Evolutionary conservation across 176 grass and related monocot species (phyloP), one percentile per base, ranked within the genome.

Genomic region (Oryza glaberrima): DNA sequence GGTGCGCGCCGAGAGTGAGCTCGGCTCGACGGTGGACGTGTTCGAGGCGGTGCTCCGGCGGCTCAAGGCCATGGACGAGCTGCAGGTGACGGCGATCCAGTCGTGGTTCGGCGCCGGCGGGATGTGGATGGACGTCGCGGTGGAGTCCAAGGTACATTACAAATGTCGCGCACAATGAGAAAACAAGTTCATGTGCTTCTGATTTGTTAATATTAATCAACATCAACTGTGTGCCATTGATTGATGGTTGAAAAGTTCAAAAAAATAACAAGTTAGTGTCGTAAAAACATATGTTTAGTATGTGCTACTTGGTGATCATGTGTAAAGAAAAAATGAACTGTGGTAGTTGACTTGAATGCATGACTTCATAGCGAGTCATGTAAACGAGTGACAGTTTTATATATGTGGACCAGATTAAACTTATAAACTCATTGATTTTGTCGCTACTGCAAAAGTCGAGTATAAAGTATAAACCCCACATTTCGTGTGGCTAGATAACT

Each of bases 61-160:
- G 51, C 67, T 92, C 67, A 86, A 80, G 66, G 49, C 77, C 48
- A 83, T 83, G 83, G 32, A 75, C 32, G 87, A 72, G 75, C 45
- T 87, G 13, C 84, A 71, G 61, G 76, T 89, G 74, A 83, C 83
- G 38, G 70, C 41, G 65, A 70, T 86, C 76, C 73, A 69, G 7
- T 86, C 83, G 4, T 26, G 70, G 28, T 89, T 79, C 65, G 23
- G 3, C 22, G 67, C 10, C 23, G 60, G 20, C 30, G 77, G 19
- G 10, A 70, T 89, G 87, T 76, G 70, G 77, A 81, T 89, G 87
- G 8, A 76, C 70, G 26, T 89, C 64, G 64, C 26, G 5, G 82
- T 81, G 70, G 28, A 85, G 7, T 68, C 70, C 49, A 47, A 61
- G 87, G 87, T 85, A 23, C 17, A 61, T 56, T 54, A 54, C 14